Percentiles rank a stretch among this genome's conserved stretches.
phyloP scores from a whole-genome alignment of 139 green algal genomes.

The Auxenochlorella protothecoides region DNA sequence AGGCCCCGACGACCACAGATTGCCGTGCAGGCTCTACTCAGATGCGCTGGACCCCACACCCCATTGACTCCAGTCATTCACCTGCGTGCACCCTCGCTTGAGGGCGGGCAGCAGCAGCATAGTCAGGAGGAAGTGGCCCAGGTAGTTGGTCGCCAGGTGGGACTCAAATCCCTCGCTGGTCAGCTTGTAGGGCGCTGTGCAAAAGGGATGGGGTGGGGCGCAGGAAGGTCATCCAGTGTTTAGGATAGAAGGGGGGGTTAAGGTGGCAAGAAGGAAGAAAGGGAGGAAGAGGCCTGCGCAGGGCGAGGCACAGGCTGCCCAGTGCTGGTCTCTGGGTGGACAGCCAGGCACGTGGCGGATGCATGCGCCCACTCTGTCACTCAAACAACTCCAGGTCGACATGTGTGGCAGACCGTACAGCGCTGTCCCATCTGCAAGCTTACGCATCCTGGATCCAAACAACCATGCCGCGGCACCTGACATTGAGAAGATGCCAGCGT shows the following conservation, averaged over 20 bases:
- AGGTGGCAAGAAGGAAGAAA: no score
- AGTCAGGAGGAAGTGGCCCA: conserved; percentile 70
- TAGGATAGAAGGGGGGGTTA: no score
- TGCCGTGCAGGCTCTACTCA: no score
- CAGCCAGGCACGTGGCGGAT: not conserved
- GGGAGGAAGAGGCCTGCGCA: conserved; percentile 11
- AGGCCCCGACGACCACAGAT: no score
- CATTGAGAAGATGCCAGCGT: conserved; percentile 75
- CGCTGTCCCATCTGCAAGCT: no score
- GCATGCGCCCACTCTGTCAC: no score
- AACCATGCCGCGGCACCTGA: conserved; percentile 24
- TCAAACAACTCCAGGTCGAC: no score
- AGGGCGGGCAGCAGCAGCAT: conserved; percentile 59
- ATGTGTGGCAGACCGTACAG: no score
- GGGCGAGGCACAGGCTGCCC: not conserved
- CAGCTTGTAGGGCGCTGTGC: conserved; percentile 1
- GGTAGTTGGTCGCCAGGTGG: conserved; percentile 74
- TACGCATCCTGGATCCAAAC: not conserved
- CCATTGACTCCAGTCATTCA: no score
- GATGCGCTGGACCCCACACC: no score
- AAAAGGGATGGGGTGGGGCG: no score
- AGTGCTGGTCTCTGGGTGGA: not conserved
- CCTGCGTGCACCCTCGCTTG: not conserved
- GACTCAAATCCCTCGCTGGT: conserved; percentile 62
- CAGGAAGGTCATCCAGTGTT: no score